Base-by-base conservation (phyloP, 1,284 basidiomycete species). In the Ustilago tritici region DNA sequence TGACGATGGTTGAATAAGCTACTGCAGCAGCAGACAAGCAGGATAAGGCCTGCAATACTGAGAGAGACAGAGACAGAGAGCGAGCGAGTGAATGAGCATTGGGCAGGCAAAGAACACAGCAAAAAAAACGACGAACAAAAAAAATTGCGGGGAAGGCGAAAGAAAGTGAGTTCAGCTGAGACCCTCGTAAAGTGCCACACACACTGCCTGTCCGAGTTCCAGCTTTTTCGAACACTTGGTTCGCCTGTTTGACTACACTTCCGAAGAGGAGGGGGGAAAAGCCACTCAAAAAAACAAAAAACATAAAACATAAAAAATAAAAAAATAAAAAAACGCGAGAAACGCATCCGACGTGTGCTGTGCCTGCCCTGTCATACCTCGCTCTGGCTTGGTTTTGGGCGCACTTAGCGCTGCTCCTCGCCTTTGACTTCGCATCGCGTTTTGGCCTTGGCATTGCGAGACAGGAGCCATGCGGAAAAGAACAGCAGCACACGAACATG, bases 141-240 rank as follows among this genome's bases (percentile, higher is more conserved):
- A 32, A 53, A 65, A 65, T 43, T 65, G 63, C 63, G 63, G 63
- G 63, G 63, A 58, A 65, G 63, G 7, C 43, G 55, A 47, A 32
- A 15, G 35, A 49, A 19, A 46, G 55, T 53, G 40, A 47, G 54
- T 38, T 50, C 49, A 50, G 31, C 49, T 28, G 49, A 31, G 31
- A 32, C 14, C 28, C 28, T 31, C 28, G 7, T 19, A 19, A 9
- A 14, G 28, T 14, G 10, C 38, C 10, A 2, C 49, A 50, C 28
- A 31, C n/a, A 31, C 0, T 50, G 28, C 28, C 49, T 50, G 28
- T 50, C 49, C 49, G 49, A 50, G 49, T 32, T 50, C 49, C 49
- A 50, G 7, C 49, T 31, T 50, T 28, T 50, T 50, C 28, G 7
- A 8, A 23, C 49, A 7, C 43, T 19, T n/a, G 2, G 23, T 28